Conservation (phyloP, 2,329 filamentous ascomycete genomes). For the Sporothrix sp. region DNA sequence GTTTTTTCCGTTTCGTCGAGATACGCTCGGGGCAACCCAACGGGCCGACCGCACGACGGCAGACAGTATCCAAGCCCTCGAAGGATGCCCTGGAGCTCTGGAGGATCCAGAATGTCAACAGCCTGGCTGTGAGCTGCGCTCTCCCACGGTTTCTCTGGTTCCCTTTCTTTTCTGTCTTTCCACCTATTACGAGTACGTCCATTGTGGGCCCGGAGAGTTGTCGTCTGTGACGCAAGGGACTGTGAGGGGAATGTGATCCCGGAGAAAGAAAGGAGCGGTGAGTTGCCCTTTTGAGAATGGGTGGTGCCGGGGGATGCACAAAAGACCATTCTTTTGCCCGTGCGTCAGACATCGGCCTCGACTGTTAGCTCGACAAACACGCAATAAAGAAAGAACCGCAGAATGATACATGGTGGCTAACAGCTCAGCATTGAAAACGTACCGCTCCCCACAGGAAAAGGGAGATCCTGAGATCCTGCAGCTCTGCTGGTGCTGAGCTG, state of each 20-base stretch:
- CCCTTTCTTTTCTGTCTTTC: no score
- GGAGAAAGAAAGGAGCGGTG: neutral
- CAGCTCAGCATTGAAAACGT: neutral
- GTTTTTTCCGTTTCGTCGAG: no score
- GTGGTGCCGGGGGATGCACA: neutral
- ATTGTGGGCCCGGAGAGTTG: neutral
- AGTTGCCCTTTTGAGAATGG: neutral
- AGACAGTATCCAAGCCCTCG: neutral
- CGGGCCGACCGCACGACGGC: neutral
- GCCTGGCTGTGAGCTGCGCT: no score
- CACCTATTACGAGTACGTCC: neutral
- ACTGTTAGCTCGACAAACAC: no score
- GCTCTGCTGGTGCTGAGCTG: neutral
- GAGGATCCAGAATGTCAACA: neutral
- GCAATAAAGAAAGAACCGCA: no score
- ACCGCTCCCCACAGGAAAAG: neutral
- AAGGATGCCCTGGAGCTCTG: neutral
- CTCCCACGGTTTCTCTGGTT: no score
- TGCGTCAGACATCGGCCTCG: no score
- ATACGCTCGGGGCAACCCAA: neutral
- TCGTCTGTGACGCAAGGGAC: neutral
- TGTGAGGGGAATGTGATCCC: neutral
- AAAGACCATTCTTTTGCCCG: no score
- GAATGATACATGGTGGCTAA: no score
- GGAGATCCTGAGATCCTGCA: no score